Percentiles rank a stretch among this genome's conserved stretches.
Evolutionary conservation across 495 filamentous ascomycete species (phyloP).

Genomic region (Schizothecium vesticola): DNA sequence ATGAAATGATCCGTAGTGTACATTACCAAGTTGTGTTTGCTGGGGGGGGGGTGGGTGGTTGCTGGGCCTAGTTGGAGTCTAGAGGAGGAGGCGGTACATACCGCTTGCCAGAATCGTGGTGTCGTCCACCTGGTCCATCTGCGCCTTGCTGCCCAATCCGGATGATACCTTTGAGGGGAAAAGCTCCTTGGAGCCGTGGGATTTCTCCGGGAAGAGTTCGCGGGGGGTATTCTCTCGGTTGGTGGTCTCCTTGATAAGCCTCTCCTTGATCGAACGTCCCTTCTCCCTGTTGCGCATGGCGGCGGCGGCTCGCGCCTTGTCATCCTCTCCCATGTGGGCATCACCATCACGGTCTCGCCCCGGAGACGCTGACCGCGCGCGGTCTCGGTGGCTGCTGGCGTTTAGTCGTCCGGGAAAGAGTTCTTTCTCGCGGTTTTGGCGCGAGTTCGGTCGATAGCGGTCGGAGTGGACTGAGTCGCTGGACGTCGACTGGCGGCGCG

Average conservation of each 20-base stretch:
- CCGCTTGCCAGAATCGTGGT: constrained; percentile 37
- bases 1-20: constrained; percentile 4
- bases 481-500: constrained; percentile 31
- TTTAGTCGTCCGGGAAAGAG: constrained; percentile 43
- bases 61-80: neutral
- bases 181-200: constrained; percentile 54
- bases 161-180: constrained; percentile 55
- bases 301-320: constrained; percentile 25
- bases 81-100: constrained; percentile 29
- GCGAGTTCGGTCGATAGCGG: constrained; percentile 22
- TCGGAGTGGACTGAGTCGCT: constrained; percentile 26
- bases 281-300: constrained; percentile 39
- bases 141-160: constrained; percentile 24
- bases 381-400: constrained; percentile 40
- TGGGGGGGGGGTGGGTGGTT: neutral
- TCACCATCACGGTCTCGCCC: constrained; percentile 56
- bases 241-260: constrained; percentile 29
- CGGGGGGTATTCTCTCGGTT: constrained; percentile 29
- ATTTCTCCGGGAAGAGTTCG: constrained; percentile 65
- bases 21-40: neutral
- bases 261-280: constrained; percentile 43
- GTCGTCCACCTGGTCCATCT: constrained; percentile 40
- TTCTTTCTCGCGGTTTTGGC: constrained; percentile 42
- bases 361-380: constrained; percentile 68
- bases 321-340: constrained; percentile 40